A percentile compares a stretch with the other conserved stretches of the same genome.
phyloP scores from a whole-genome alignment of 164 flowering plant genomes.

The Vitis riparia region DNA sequence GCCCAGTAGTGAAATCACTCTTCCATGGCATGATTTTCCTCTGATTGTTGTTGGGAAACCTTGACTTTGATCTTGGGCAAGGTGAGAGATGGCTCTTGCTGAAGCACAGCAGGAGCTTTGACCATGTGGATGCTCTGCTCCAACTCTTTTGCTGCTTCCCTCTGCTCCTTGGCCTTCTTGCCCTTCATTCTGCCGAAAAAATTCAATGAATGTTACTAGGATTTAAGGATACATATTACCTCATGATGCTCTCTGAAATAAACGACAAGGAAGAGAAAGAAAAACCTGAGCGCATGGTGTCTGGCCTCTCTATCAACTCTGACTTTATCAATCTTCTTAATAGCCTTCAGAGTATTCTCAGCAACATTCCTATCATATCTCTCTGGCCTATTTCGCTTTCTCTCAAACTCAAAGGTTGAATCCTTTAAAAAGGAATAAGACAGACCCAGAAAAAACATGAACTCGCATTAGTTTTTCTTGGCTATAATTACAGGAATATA shows the following conservation, averaged over 20 bases:
- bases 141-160: slow-evolving; percentile 50
- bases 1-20: slow-evolving; percentile 29
- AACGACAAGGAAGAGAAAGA: not conserved
- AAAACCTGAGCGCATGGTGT: slow-evolving; percentile 42
- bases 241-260: not conserved
- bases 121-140: slow-evolving; percentile 56
- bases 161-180: slow-evolving; percentile 36
- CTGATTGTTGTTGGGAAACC: slow-evolving; percentile 33
- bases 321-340: slow-evolving; percentile 58
- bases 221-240: too few species aligned
- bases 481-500: too few species aligned
- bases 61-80: slow-evolving; percentile 50
- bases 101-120: slow-evolving; percentile 49
- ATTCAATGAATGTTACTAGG: too few species aligned
- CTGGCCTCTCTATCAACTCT: slow-evolving; percentile 39
- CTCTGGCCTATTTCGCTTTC: slow-evolving; percentile 71
- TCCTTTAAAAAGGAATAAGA: slow-evolving; percentile 29
- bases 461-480: too few species aligned
- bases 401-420: slow-evolving; percentile 69
- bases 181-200: slow-evolving; percentile 41
- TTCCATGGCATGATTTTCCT: slow-evolving; percentile 52
- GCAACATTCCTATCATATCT: slow-evolving; percentile 61
- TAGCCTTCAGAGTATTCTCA: slow-evolving; percentile 58
- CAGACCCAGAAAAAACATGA: not conserved
- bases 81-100: slow-evolving; percentile 44